Conservation (phyloP, 805 yeast genomes). For the Babjeviella inositovora region DNA sequence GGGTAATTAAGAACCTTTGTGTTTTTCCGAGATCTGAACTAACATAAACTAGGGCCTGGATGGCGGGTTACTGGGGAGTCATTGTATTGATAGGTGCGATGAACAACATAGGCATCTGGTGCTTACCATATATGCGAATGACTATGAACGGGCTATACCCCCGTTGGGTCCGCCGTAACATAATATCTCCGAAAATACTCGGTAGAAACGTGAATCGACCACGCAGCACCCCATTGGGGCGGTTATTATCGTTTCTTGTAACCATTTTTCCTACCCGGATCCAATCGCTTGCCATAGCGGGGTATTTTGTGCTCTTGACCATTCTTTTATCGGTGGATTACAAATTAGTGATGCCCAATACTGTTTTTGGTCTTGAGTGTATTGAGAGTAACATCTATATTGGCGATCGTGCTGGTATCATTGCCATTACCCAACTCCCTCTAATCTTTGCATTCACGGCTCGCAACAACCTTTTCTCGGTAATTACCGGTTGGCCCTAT, state of each 20-base stretch:
- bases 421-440: constrained; percentile 20
- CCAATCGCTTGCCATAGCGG: constrained; percentile 10
- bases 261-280: constrained; percentile 13
- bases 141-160: constrained; percentile 6
- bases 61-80: constrained; percentile 14
- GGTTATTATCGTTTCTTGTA: constrained; percentile 3
- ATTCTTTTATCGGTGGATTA: constrained; percentile 12
- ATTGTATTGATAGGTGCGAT: constrained; percentile 8
- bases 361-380: constrained; percentile 14
- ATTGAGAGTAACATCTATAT: too few species aligned
- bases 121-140: constrained; percentile 11
- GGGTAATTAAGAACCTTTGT: too few species aligned
- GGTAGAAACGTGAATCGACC: constrained; percentile 2
- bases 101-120: constrained; percentile 14
- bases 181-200: constrained; percentile 13
- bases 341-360: constrained; percentile 9
- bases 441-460: constrained; percentile 15
- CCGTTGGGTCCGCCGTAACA: constrained; percentile 13
- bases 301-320: constrained; percentile 9
- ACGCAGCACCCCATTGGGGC: constrained; percentile 1
- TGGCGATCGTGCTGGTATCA: constrained; percentile 31
- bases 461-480: constrained; percentile 12
- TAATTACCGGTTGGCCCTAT: constrained; percentile 15
- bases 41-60: constrained; percentile 10
- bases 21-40: constrained; percentile 11